These are phyloP conservation scores for Leptodermis oblonga DNA, from an alignment of 257 asterid species.

Conservation along the genomic window DNA sequence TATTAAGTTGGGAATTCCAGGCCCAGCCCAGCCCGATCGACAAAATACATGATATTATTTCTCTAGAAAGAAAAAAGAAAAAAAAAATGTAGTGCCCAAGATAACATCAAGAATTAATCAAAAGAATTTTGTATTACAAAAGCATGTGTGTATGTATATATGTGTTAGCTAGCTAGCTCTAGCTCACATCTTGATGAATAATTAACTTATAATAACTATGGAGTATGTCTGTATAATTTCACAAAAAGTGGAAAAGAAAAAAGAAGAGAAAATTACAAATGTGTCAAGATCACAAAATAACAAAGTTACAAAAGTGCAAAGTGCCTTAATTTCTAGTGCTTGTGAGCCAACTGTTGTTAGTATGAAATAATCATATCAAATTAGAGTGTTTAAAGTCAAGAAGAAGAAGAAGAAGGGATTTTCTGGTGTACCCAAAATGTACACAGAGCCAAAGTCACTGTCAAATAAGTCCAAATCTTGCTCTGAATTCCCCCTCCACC, in stretches of 20 bases:
- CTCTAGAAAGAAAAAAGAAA: no score
- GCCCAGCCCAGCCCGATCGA: no score
- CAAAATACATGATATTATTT: not conserved
- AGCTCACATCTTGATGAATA: conserved; percentile 12
- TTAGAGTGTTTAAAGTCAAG: conserved; percentile 10
- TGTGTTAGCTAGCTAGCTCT: conserved; percentile 3
- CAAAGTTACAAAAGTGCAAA: not conserved
- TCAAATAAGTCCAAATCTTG: conserved; percentile 28
- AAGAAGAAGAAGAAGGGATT: conserved; percentile 24
- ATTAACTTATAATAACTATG: no score
- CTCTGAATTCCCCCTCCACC: conserved; percentile 14
- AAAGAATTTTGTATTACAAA: not conserved
- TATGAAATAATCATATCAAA: not conserved
- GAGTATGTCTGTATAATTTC: not conserved
- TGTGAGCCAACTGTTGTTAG: conserved; percentile 19
- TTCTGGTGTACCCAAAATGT: conserved; percentile 32
- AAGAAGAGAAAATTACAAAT: conserved; percentile 3
- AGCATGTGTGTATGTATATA: not conserved
- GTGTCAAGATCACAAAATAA: conserved; percentile 8
- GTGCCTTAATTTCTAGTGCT: conserved; percentile 19
- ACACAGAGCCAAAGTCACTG: conserved; percentile 31
- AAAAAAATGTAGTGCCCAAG: no score
- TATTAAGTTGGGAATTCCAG: not conserved
- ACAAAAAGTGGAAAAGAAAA: not conserved
- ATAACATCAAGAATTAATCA: not conserved